These are phyloP conservation scores for Entomortierella parvispora DNA, from an alignment of 192 early-diverging fungal species.

Conservation along the genomic window DNA sequence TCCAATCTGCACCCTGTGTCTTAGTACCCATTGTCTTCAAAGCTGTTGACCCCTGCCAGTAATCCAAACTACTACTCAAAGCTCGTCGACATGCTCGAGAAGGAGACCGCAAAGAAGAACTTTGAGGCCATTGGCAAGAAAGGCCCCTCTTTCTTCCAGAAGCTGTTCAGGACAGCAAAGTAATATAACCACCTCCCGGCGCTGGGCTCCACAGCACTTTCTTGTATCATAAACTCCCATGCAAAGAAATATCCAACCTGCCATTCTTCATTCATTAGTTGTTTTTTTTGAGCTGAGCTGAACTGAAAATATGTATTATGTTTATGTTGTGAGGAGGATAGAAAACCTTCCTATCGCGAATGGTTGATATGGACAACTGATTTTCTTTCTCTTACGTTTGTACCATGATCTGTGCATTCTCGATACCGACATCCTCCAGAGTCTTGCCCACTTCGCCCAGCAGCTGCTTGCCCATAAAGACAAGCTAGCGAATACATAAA, in stretches of 20 bases:
- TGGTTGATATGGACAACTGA: no score
- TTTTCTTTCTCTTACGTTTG: no score
- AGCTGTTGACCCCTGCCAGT: slow-evolving; percentile 61
- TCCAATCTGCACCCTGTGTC: no score
- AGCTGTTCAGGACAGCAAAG: slow-evolving; percentile 43
- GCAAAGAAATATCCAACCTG: background rate
- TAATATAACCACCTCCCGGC: background rate
- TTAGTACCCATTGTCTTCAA: slow-evolving; percentile 66
- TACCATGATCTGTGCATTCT: slow-evolving; percentile 65
- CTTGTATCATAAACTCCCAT: no score
- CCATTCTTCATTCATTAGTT: background rate
- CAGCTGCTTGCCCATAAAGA: slow-evolving; percentile 75
- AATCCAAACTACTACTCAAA: slow-evolving; percentile 68
- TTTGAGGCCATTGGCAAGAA: slow-evolving; percentile 52
- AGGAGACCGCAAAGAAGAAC: slow-evolving; percentile 59
- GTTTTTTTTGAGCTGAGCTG: slow-evolving; percentile 1
- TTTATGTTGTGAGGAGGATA: no score
- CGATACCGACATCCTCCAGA: slow-evolving; percentile 77
- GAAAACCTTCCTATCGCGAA: no score
- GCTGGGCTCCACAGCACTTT: no score
- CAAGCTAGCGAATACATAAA: slow-evolving; percentile 65
- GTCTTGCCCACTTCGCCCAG: slow-evolving; percentile 72
- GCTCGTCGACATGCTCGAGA: slow-evolving; percentile 58
- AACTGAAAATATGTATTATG: no score
- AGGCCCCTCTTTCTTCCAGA: slow-evolving; percentile 46